phyloP scores from a whole-genome alignment of 306 rosid species.

The Lithocarpus polystachyus region DNA sequence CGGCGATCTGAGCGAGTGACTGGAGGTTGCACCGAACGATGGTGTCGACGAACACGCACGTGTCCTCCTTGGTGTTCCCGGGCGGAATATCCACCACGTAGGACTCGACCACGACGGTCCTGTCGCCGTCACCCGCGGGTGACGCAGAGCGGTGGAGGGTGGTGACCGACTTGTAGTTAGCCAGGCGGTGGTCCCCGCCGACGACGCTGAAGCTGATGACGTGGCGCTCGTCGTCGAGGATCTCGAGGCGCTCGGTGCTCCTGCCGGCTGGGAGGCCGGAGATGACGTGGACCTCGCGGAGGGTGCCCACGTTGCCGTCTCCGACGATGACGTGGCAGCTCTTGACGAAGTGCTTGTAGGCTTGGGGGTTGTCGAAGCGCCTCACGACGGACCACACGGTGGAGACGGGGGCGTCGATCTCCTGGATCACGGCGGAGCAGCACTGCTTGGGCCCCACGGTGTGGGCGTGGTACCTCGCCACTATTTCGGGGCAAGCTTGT shows the following conservation, averaged over 20 bases:
- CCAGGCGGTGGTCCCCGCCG: slow-evolving; percentile 89
- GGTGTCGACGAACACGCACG: slow-evolving; percentile 75
- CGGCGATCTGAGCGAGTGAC: slow-evolving; percentile 76
- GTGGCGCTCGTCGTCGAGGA: slow-evolving; percentile 90
- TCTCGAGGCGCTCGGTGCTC: slow-evolving; percentile 91
- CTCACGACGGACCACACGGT: slow-evolving; percentile 93
- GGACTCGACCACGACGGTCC: slow-evolving; percentile 80
- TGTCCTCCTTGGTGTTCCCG: slow-evolving; percentile 84
- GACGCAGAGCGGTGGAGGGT: slow-evolving; percentile 56
- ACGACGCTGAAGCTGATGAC: slow-evolving; percentile 87
- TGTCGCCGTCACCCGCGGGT: slow-evolving; percentile 12
- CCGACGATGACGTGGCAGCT: slow-evolving; percentile 89
- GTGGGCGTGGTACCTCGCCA: slow-evolving; percentile 62
- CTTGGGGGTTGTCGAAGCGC: slow-evolving; percentile 94
- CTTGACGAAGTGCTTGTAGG: slow-evolving; percentile 86
- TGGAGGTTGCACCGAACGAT: slow-evolving; percentile 94
- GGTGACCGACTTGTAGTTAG: slow-evolving; percentile 81
- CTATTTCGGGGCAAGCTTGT: slow-evolving; percentile 45
- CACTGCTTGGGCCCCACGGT: slow-evolving; percentile 54
- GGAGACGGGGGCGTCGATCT: slow-evolving; percentile 75
- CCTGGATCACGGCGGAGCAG: slow-evolving; percentile 80
- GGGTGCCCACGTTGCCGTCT: slow-evolving; percentile 80
- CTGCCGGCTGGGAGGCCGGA: slow-evolving; percentile 88
- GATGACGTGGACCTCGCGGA: slow-evolving; percentile 74
- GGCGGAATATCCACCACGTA: slow-evolving; percentile 95